Conservation (phyloP, 352 stramenopile species). For the Phytophthora ramorum region DNA sequence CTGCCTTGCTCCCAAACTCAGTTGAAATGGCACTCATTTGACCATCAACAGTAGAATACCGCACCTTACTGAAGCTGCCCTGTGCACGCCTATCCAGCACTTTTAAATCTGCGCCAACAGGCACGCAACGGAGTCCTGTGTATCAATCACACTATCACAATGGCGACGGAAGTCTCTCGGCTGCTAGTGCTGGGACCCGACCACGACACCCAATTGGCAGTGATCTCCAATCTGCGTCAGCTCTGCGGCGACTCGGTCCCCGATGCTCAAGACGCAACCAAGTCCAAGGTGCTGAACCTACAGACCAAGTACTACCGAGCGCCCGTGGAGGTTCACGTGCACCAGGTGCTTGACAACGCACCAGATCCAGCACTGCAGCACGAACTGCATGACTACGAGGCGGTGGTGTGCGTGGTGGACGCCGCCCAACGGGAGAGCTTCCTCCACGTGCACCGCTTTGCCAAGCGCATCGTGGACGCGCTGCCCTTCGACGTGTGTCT, state of each 20-base stretch:
- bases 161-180: slow-evolving; percentile 35
- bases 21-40: background rate
- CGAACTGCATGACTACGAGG: slow-evolving; percentile 63
- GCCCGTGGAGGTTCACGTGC: slow-evolving; percentile 56
- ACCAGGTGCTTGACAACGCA: slow-evolving; percentile 52
- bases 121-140: background rate
- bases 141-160: too few relatives aligned
- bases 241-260: slow-evolving; percentile 36
- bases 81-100: too few relatives aligned
- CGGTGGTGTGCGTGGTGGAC: slow-evolving; percentile 65
- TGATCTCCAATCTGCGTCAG: slow-evolving; percentile 39
- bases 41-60: background rate
- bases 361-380: slow-evolving; percentile 42
- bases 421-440: slow-evolving; percentile 48
- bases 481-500: slow-evolving; percentile 68
- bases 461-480: slow-evolving; percentile 57
- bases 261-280: background rate
- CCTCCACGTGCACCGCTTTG: slow-evolving; percentile 44
- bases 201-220: slow-evolving; percentile 11
- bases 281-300: slow-evolving; percentile 43
- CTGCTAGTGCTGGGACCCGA: slow-evolving; percentile 61
- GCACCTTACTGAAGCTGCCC: background rate
- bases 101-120: slow-evolving; percentile 19
- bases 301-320: slow-evolving; percentile 80
- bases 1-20: too few relatives aligned